Conservation (phyloP, 2,329 filamentous ascomycete species). For the Cryphonectria naterciae region DNA sequence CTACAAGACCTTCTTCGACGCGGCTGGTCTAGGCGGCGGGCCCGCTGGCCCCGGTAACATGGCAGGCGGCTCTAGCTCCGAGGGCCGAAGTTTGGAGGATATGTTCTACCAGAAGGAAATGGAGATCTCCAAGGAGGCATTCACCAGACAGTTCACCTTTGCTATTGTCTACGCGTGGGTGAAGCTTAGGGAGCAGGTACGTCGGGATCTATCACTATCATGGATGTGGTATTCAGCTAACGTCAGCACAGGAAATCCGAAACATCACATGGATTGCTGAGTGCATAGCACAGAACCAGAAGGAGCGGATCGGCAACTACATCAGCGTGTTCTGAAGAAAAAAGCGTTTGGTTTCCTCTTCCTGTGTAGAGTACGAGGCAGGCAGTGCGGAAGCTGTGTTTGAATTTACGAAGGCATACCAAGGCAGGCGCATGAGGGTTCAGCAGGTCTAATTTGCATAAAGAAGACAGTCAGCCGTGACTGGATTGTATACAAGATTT, state of each 20-base stretch:
- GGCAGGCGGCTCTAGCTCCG: slow-evolving; percentile 76
- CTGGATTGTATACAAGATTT: slow-evolving; percentile 54
- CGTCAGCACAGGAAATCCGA: slow-evolving; percentile 78
- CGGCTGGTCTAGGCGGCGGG: slow-evolving; percentile 76
- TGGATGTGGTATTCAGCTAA: slow-evolving; percentile 37
- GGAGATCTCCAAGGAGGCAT: slow-evolving; percentile 94
- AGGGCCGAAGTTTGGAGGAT: slow-evolving; percentile 91
- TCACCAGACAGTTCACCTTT: slow-evolving; percentile 94
- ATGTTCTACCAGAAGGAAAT: slow-evolving; percentile 99
- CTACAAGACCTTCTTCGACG: slow-evolving; percentile 96
- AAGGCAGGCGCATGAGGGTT: slow-evolving; percentile 32
- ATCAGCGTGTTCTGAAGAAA: slow-evolving; percentile 86
- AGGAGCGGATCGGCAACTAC: slow-evolving; percentile 97
- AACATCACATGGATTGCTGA: slow-evolving; percentile 99
- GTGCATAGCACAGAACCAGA: slow-evolving; percentile 99
- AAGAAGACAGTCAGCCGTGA: slow-evolving; percentile 26
- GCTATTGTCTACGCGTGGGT: slow-evolving; percentile 98
- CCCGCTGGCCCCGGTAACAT: slow-evolving; percentile 79
- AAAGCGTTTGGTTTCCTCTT: slow-evolving; percentile 29
- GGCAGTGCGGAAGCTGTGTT: slow-evolving; percentile 21
- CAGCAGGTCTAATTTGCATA: slow-evolving; percentile 27
- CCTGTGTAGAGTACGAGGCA: slow-evolving; percentile 21
- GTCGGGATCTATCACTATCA: slow-evolving; percentile 36
- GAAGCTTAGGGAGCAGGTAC: slow-evolving; percentile 93
- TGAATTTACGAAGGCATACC: slow-evolving; percentile 34